Conservation (phyloP, 352 stramenopile genomes). For the Pythium vanterpoolii region DNA sequence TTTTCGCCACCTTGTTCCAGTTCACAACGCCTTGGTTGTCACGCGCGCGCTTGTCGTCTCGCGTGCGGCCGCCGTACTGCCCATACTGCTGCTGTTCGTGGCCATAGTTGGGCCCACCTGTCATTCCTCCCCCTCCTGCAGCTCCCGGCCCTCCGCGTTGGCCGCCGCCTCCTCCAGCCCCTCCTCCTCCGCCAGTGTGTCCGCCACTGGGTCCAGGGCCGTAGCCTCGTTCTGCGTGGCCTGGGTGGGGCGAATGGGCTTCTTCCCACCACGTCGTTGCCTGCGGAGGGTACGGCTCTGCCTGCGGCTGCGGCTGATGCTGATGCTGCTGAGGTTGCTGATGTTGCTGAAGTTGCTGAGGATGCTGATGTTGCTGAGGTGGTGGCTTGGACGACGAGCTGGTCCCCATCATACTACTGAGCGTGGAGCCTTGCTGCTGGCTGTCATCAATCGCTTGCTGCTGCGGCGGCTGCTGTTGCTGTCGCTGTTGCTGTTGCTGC, state of each 20-base stretch:
- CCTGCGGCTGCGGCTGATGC: conserved; percentile 1
- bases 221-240: conserved; percentile 5
- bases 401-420: not conserved
- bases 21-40: conserved; percentile 13
- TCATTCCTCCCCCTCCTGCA: not conserved
- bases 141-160: too few species aligned
- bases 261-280: conserved; percentile 19
- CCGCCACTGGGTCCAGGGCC: conserved; percentile 2
- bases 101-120: not conserved
- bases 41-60: not conserved
- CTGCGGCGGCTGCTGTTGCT: not conserved
- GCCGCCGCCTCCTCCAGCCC: not conserved
- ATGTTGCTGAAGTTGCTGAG: not conserved
- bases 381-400: not conserved
- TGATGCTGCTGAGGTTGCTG: not conserved
- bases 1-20: conserved; percentile 44
- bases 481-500: not conserved
- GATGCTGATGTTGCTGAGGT: not conserved
- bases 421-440: conserved; percentile 1
- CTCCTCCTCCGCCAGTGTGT: not conserved
- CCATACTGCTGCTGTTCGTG: not conserved
- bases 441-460: not conserved
- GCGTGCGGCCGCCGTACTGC: conserved; percentile 8
- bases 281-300: conserved; percentile 8
- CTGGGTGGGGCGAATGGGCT: conserved; percentile 2